phyloP scores from a whole-genome alignment of 2,329 filamentous ascomycete species.

The Paecilomyces dactylethromorphus region DNA sequence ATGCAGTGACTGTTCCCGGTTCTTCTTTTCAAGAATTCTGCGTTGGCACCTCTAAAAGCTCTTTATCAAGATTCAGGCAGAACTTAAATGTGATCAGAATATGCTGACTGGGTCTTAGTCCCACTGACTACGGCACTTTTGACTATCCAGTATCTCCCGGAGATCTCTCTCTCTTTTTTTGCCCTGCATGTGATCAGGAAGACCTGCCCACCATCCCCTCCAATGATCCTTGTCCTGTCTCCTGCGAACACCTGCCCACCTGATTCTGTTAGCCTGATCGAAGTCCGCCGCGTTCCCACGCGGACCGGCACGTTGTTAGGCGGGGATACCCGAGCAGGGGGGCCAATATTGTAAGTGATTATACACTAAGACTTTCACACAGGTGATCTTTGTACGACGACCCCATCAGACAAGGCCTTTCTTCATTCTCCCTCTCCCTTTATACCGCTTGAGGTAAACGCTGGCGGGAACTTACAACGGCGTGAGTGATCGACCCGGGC shows the following conservation, averaged over 20 bases:
- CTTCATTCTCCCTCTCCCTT: no score
- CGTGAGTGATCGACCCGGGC: no score
- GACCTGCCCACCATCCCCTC: not conserved
- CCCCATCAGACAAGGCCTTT: no score
- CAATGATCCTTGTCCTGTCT: not conserved
- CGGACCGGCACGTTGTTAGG: not conserved
- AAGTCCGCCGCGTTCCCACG: not conserved
- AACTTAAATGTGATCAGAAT: not conserved
- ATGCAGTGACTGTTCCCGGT: not conserved
- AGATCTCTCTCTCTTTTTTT: not conserved
- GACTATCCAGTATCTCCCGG: not conserved
- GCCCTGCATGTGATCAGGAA: not conserved
- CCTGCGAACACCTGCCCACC: not conserved
- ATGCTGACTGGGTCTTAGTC: not conserved
- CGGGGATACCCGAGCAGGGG: not conserved
- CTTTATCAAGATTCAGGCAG: not conserved
- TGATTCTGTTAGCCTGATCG: no score
- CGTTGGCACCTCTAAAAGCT: not conserved
- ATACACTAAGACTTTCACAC: no score
- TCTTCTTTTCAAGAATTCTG: not conserved
- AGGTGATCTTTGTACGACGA: no score
- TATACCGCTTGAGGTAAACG: no score
- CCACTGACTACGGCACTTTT: not conserved
- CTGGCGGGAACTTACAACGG: no score
- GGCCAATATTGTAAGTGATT: not conserved